These are phyloP conservation scores for Dactylellina sp. DNA, from an alignment of 2,329 filamentous ascomycete species.

Conservation along the genomic window DNA sequence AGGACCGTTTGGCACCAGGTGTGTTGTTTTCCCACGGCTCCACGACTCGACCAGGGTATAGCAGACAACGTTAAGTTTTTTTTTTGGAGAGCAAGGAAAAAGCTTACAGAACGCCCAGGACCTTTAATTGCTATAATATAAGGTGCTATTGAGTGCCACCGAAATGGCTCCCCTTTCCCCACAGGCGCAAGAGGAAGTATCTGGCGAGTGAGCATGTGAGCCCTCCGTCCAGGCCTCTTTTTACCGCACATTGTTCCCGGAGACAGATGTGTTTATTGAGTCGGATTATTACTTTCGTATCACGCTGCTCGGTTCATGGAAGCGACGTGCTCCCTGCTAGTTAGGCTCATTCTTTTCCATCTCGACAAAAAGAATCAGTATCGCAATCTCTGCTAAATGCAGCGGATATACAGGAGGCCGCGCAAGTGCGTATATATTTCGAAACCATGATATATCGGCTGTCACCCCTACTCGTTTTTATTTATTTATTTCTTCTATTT, in stretches of 20 bases:
- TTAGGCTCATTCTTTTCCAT: conserved; percentile 11
- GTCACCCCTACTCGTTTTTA: conserved; percentile 35
- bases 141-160: conserved; percentile 47
- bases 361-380: conserved; percentile 18
- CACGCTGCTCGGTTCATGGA: conserved; percentile 46
- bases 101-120: conserved; percentile 35
- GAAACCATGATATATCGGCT: conserved; percentile 47
- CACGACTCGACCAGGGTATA: conserved; percentile 30
- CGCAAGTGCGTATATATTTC: conserved; percentile 46
- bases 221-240: conserved; percentile 34
- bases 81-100: conserved; percentile 32
- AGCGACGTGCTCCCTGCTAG: conserved; percentile 36
- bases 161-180: conserved; percentile 26
- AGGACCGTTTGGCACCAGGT: conserved; percentile 28
- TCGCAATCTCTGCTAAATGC: conserved; percentile 57
- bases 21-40: conserved; percentile 28
- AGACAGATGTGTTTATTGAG: conserved; percentile 30
- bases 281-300: conserved; percentile 54
- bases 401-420: conserved; percentile 56
- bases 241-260: conserved; percentile 5
- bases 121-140: conserved; percentile 57
- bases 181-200: conserved; percentile 35
- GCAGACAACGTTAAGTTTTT: conserved; percentile 32
- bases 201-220: conserved; percentile 54
- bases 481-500: conserved; percentile 11